Percentiles rank a stretch among this genome's conserved stretches.
phyloP scores from a whole-genome alignment of 768 basidiomycete species.

The Lactarius akahatsu region DNA sequence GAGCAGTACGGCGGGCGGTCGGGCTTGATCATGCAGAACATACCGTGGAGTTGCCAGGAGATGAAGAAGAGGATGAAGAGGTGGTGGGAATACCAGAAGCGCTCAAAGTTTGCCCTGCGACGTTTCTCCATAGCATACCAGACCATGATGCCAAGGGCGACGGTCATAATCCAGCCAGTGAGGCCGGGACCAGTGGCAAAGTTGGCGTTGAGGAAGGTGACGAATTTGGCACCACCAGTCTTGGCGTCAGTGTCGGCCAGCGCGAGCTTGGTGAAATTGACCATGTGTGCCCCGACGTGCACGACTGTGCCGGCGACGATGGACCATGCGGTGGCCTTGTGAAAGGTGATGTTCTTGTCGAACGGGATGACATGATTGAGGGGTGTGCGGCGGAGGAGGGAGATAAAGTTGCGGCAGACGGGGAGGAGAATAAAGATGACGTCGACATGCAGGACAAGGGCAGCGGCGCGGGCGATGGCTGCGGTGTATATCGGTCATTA shows the following conservation, averaged over 20 bases:
- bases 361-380: conserved; percentile 88
- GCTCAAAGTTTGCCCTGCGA: conserved; percentile 75
- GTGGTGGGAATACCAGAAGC: conserved; percentile 88
- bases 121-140: conserved; percentile 83
- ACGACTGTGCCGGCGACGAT: conserved; percentile 76
- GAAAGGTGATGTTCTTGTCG: conserved; percentile 89
- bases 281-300: conserved; percentile 82
- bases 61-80: conserved; percentile 92
- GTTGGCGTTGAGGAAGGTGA: conserved; percentile 75
- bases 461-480: conserved; percentile 88
- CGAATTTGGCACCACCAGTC: conserved; percentile 52
- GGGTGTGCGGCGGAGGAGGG: conserved; percentile 80
- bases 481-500: not conserved
- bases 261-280: conserved; percentile 75
- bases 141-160: conserved; percentile 71
- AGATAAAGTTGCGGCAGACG: conserved; percentile 93
- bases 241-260: conserved; percentile 52
- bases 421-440: conserved; percentile 93
- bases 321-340: conserved; percentile 89
- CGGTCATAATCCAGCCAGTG: conserved; percentile 90
- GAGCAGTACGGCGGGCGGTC: conserved; percentile 88
- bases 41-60: conserved; percentile 91
- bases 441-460: conserved; percentile 88
- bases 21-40: conserved; percentile 96
- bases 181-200: conserved; percentile 79